phyloP scores from a whole-genome alignment of 768 basidiomycete genomes.

The Heimioporus sp. region DNA sequence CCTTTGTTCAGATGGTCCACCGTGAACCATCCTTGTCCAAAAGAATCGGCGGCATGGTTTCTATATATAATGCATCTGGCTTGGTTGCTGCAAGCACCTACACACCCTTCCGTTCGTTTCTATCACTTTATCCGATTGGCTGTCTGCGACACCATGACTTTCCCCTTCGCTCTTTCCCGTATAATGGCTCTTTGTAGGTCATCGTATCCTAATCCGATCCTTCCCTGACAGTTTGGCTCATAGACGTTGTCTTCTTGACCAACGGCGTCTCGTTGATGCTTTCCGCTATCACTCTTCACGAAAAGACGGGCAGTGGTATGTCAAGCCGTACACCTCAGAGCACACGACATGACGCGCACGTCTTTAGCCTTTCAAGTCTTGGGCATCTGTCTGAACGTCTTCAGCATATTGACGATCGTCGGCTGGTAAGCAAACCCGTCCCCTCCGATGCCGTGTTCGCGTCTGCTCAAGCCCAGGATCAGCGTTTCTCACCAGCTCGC shows the following conservation, averaged over 20 bases:
- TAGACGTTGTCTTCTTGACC: constrained; percentile 16
- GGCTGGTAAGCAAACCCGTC: constrained; percentile 15
- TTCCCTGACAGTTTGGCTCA: constrained; percentile 1
- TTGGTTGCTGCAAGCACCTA: background rate
- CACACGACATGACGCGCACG: background rate
- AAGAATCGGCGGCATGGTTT: background rate
- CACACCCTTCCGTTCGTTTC: background rate
- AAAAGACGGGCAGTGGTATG: constrained; percentile 22
- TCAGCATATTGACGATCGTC: constrained; percentile 12
- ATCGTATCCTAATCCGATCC: background rate
- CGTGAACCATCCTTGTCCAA: constrained; percentile 8
- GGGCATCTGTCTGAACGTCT: constrained; percentile 8
- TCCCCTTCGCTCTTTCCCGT: constrained; percentile 21
- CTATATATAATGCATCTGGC: constrained; percentile 19
- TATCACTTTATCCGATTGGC: background rate
- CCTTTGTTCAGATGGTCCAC: constrained; percentile 12
- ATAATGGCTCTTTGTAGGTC: constrained; percentile 19
- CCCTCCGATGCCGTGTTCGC: background rate
- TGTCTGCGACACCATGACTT: constrained; percentile 29
- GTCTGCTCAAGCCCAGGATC: background rate
- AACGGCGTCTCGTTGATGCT: constrained; percentile 15
- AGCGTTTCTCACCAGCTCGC: constrained; percentile 18
- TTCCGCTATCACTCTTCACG: constrained; percentile 14
- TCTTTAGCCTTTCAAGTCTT: constrained; percentile 22
- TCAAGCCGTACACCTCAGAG: background rate